Conservation (phyloP, 2,329 filamentous ascomycete species). For the Fusarium ramigenum region DNA sequence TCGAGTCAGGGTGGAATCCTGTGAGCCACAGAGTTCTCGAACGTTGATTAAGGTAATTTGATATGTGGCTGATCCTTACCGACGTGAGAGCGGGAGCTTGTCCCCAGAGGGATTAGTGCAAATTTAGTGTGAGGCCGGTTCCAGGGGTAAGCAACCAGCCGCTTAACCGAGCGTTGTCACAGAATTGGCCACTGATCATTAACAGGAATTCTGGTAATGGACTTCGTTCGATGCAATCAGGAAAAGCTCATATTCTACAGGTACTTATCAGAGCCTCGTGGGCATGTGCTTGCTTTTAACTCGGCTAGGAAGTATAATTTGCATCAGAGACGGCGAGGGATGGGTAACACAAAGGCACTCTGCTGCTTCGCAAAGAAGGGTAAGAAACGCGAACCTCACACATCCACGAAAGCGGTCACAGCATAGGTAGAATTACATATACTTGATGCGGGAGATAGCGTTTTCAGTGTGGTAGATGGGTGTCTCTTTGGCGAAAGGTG, state of each 20-base stretch:
- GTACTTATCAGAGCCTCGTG: not conserved
- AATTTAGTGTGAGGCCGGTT: not conserved
- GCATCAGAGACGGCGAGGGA: not conserved
- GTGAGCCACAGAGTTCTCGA: not conserved
- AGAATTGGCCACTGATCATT: not conserved
- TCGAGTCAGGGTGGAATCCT: not conserved
- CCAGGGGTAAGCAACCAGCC: conserved; percentile 17
- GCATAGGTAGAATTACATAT: not conserved
- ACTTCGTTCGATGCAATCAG: not conserved
- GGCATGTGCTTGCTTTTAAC: not conserved
- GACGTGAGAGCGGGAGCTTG: not conserved
- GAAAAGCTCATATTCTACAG: not conserved
- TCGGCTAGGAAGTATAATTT: not conserved
- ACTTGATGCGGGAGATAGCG: conserved; percentile 5
- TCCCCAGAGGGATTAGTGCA: not conserved
- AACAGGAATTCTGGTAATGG: not conserved
- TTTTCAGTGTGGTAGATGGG: conserved; percentile 1
- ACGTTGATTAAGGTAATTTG: not conserved
- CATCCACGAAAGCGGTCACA: not conserved
- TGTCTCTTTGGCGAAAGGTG: conserved; percentile 1
- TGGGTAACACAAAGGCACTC: not conserved
- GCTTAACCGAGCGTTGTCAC: not conserved
- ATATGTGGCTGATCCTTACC: conserved; percentile 21
- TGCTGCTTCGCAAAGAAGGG: not conserved
- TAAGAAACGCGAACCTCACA: not conserved